phyloP scores from a whole-genome alignment of 129 eudicot species.

The Dittrichia graveolens region DNA sequence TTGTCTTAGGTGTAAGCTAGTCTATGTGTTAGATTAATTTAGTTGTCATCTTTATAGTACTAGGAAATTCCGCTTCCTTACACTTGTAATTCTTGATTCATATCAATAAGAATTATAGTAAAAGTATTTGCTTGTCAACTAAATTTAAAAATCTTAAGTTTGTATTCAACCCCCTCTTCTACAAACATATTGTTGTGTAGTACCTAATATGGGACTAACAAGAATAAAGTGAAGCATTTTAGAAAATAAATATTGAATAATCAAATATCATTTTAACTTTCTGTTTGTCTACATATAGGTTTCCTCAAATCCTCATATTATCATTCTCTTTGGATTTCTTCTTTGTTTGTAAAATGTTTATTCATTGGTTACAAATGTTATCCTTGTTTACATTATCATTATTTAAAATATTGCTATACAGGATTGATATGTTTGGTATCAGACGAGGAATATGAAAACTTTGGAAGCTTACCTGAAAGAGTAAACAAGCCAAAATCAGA shows the following conservation, averaged over 20 bases:
- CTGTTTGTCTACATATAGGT: neutral
- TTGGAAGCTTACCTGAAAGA: conserved; percentile 30
- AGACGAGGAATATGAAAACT: conserved; percentile 61
- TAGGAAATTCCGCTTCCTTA: too few relatives aligned
- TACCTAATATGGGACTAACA: neutral
- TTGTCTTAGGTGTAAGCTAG: too few relatives aligned
- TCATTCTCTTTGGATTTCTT: neutral
- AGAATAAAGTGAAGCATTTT: neutral
- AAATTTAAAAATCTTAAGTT: too few relatives aligned
- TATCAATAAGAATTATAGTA: too few relatives aligned
- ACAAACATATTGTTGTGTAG: neutral
- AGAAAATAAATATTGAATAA: too few relatives aligned
- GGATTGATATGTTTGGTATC: conserved; percentile 72
- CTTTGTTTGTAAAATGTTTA: neutral
- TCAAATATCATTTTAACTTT: neutral
- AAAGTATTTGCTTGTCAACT: too few relatives aligned
- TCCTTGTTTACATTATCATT: neutral
- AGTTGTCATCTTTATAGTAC: too few relatives aligned
- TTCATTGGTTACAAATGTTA: conserved; percentile 23
- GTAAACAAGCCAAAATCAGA: conserved; percentile 21
- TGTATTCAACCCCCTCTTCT: too few relatives aligned
- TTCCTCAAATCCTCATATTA: neutral
- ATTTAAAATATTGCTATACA: conserved; percentile 22
- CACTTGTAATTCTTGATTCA: too few relatives aligned
- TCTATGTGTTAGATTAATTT: too few relatives aligned